Evolutionary conservation across 805 yeast species (phyloP), one percentile per base, ranked within the genome.

Genomic region (Candida ascalaphidarum): DNA sequence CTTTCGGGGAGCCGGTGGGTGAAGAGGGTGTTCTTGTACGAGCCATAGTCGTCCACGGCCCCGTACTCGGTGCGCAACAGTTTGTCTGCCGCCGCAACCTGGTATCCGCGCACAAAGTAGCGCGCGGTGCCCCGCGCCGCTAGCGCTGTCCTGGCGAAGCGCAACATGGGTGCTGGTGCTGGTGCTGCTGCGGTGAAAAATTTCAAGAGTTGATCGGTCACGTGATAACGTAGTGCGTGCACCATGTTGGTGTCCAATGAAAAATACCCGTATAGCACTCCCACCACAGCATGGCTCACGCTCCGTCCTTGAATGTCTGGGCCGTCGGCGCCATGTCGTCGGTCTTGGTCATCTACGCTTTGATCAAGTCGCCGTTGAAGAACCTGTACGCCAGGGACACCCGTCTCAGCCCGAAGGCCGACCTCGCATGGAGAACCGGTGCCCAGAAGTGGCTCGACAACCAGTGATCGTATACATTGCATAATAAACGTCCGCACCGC

Each of bases 1-100:
- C 63, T 51, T 40, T 63, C 69, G 11, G 69, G 68, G 37, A 63
- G 50, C 46, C 68, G 49, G 37, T 63, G 68, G 20, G 68, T 61
- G 48, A 56, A 60, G 22, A 57, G 48, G 26, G 51, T 58, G 41
- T 58, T 50, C 38, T 50, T 60, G 47, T 61, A 61, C 23, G 58
- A 50, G 20, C 61, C 62, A 40, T 58, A 62, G 43, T 61, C 60
- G 31, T 50, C 46, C 23, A 55, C 41, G 9, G 48, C 37, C 16
- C 50, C 52, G 41, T 55, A 55, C 26, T 47, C 46, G 14, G 59
- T 52, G 31, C 49, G 49, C 25, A 54, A 45, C 3, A 51, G 33
- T 19, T 36, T 31, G 35, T 53, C 53, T 15, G 39, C 32, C 25
- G 36, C 41, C 16, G 52, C 20, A 10, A 47, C 45, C 23, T 50